Evolutionary conservation across 768 basidiomycete species (phyloP).

Genomic region (Strobilomyces confusus): DNA sequence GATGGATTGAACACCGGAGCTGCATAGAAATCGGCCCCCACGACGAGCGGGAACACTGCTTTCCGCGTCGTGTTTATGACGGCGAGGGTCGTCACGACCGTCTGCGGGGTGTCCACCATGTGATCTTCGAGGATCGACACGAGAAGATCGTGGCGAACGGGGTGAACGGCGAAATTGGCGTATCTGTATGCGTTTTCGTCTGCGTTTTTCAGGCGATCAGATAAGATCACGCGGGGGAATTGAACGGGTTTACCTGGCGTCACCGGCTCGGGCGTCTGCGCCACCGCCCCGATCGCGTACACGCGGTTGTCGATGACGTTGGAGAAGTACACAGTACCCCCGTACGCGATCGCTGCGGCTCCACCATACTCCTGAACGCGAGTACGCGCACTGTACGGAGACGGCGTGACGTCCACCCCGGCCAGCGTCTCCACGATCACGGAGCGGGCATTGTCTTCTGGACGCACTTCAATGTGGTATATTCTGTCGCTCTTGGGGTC

Average conservation of each 20-base stretch:
- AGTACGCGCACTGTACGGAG: constrained; percentile 53
- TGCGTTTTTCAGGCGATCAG: constrained; percentile 7
- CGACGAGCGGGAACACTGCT: constrained; percentile 42
- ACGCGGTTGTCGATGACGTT: constrained; percentile 50
- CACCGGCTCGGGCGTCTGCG: constrained; percentile 41
- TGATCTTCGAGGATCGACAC: constrained; percentile 71
- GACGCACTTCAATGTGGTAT: constrained; percentile 59
- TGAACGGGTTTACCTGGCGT: constrained; percentile 49
- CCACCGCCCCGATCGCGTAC: constrained; percentile 35
- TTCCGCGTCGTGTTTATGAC: constrained; percentile 49
- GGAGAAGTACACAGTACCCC: constrained; percentile 55
- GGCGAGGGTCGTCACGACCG: constrained; percentile 49
- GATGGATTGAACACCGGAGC: constrained; percentile 56
- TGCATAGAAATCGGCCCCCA: constrained; percentile 72
- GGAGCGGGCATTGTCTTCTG: constrained; percentile 50
- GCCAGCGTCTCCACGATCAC: constrained; percentile 53
- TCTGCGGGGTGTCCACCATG: constrained; percentile 38
- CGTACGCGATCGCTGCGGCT: constrained; percentile 49
- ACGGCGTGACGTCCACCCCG: constrained; percentile 47
- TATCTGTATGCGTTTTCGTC: constrained; percentile 44
- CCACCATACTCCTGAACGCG: constrained; percentile 74
- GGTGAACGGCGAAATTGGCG: constrained; percentile 60
- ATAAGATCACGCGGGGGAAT: background rate
- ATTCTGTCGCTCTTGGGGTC: constrained; percentile 44
- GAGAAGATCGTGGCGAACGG: constrained; percentile 47